Base-by-base conservation (phyloP, 108 stramenopile genomes). In the Nitzschia sp. region DNA sequence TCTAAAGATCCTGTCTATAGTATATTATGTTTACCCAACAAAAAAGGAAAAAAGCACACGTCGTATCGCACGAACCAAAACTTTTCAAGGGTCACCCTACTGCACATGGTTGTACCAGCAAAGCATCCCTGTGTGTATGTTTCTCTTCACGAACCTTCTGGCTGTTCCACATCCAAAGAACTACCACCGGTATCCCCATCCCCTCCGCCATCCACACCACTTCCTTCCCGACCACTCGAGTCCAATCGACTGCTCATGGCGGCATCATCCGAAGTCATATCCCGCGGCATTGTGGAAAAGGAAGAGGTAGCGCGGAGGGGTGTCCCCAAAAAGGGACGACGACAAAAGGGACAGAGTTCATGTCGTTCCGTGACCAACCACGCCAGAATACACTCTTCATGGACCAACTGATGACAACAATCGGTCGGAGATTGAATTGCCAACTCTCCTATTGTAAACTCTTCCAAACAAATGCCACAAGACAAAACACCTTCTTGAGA, bases 381-480 rank as follows among this genome's bases (percentile, higher is more conserved):
- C 2, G 71, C 40, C 2, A 56, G 6, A 25, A 72, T 64, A 21
- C 71, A 72, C 2, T 53, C 53, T 64, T 72, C 63, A 39, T 72
- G 71, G 44, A 57, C 63, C 9, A 63, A 8, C 26, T 72, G 71
- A 10, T 14, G 20, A 40, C 71, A 72, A 3, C 20, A 20, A 3
- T 38, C 17, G 37, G 63, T 64, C 8, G 63, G 38, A 14, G 71
- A 72, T 7, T 62, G 22, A 22, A 42, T 42, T 9, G 24, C 61
- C 8, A 39, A 43, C 10, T 62, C 29, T 62, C 61, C 61, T 10
- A 62, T 19, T 46, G 14, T 21, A 42, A 57, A 70, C 6, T 52
- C 51, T 25, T 52, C 51, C 15, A 70, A 29, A 51, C 70, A 70
- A 20, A 70, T 61, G 15, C 58, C 34, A 53, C 70, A 70, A 8